Evolutionary conservation across 345 rosid genomes (phyloP), one percentile per base, ranked within the genome.

Genomic region (Populus deltoides): DNA sequence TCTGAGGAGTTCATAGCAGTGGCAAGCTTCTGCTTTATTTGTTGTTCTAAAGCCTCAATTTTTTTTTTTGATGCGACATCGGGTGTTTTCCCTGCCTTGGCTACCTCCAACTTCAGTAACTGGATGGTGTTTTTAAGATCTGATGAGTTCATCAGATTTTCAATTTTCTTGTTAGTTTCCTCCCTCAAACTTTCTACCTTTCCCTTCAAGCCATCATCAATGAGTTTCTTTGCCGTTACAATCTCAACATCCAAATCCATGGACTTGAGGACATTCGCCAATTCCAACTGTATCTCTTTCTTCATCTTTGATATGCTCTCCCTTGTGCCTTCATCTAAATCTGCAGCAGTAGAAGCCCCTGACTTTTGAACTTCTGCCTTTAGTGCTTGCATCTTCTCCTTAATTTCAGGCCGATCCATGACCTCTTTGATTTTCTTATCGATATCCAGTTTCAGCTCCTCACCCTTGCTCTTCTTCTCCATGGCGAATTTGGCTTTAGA

Each of bases 361-460:
- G 87, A 80, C 77, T 65, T 80, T 33, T 82, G 81, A 22, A 90
- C 73, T 83, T 88, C 89, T 33, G 87, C 93, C 85, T 86, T 79
- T 65, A 94, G 7, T 31, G 88, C 87, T 75, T 94, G 94, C 27
- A 93, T 70, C 80, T 88, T 92, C 72, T 92, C 90, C 87, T 84
- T 89, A 22, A 90, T 81, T 73, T 90, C 90, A 36, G 94, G 88
- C 63, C 81, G 84, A 78, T 68, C 85, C 70, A 88, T 75, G 33
- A 87, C 82, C 83, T 94, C 92, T 74, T 89, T 87, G 80, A 90
- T 84, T 79, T 90, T 86, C 81, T 84, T 83, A 72, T 89, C 79
- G 71, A 94, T 74, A 79, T 90, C 92, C 73, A 81, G 83, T 81
- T 86, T 85, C 78, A 86, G 75, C 53, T 47, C 51, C 74, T 75